Conservation (phyloP, 2,329 filamentous ascomycete genomes). For the Claviceps humidiphila region DNA sequence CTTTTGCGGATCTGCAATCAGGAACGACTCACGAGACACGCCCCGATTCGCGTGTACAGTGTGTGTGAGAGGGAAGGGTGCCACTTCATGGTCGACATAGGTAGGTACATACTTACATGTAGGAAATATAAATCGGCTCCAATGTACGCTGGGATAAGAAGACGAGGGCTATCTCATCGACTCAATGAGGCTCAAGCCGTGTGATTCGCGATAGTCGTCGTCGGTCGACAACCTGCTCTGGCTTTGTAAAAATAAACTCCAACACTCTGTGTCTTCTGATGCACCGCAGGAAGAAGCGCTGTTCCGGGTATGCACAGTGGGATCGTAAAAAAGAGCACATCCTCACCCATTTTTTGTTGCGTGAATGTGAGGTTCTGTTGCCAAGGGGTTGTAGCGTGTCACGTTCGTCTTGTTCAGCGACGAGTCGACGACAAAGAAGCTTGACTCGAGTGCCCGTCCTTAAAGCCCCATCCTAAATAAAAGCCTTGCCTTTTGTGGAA, state of each 20-base stretch:
- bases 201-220: background rate
- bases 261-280: too few species aligned
- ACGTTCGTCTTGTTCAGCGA: background rate
- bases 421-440: background rate
- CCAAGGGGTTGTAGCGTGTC: background rate
- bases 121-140: background rate
- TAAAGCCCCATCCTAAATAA: background rate
- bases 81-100: background rate
- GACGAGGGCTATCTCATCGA: background rate
- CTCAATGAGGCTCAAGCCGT: background rate
- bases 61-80: background rate
- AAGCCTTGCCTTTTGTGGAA: constrained; percentile 1
- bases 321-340: too few species aligned
- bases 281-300: background rate
- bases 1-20: background rate
- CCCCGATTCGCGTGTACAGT: background rate
- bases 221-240: background rate
- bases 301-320: background rate
- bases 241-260: background rate
- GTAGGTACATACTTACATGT: background rate
- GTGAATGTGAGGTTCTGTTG: too few species aligned
- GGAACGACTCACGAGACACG: background rate
- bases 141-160: background rate
- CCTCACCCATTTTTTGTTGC: too few species aligned
- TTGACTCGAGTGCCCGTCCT: background rate